Conservation (phyloP, 1,284 basidiomycete species). For the Calocybe gambosa region DNA sequence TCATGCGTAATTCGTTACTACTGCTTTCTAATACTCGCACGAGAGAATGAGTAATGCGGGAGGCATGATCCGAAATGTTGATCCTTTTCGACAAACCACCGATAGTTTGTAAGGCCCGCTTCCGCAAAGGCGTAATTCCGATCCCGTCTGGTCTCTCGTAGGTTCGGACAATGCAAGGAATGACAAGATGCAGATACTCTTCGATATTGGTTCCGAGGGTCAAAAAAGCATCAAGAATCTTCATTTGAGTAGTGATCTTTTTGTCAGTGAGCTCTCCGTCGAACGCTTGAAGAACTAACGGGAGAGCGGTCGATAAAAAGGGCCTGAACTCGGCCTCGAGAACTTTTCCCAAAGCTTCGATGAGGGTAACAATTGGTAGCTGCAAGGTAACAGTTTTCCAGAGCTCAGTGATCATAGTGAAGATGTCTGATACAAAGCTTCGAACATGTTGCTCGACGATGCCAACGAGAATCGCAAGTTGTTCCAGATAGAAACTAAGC, state of each 20-base stretch:
- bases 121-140: slow-evolving; percentile 67
- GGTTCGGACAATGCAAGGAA: slow-evolving; percentile 90
- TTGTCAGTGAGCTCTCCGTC: slow-evolving; percentile 83
- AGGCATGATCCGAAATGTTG: slow-evolving; percentile 98
- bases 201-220: slow-evolving; percentile 97
- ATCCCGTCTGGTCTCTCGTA: slow-evolving; percentile 77
- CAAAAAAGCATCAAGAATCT: slow-evolving; percentile 90
- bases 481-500: slow-evolving; percentile 91
- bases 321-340: slow-evolving; percentile 98
- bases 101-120: slow-evolving; percentile 87
- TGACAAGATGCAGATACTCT: slow-evolving; percentile 95
- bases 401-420: slow-evolving; percentile 78
- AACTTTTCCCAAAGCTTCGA: slow-evolving; percentile 91
- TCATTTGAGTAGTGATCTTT: slow-evolving; percentile 74
- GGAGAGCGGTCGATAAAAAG: slow-evolving; percentile 90
- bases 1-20: slow-evolving; percentile 78
- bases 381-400: slow-evolving; percentile 89
- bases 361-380: slow-evolving; percentile 88
- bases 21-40: slow-evolving; percentile 80
- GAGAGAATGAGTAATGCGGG: slow-evolving; percentile 93
- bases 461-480: slow-evolving; percentile 91
- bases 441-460: slow-evolving; percentile 99
- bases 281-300: slow-evolving; percentile 87
- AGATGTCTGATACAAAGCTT: slow-evolving; percentile 82
- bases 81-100: slow-evolving; percentile 89